Base-by-base conservation (phyloP, 305 asterid species). In the Solanum aculeatissimum region DNA sequence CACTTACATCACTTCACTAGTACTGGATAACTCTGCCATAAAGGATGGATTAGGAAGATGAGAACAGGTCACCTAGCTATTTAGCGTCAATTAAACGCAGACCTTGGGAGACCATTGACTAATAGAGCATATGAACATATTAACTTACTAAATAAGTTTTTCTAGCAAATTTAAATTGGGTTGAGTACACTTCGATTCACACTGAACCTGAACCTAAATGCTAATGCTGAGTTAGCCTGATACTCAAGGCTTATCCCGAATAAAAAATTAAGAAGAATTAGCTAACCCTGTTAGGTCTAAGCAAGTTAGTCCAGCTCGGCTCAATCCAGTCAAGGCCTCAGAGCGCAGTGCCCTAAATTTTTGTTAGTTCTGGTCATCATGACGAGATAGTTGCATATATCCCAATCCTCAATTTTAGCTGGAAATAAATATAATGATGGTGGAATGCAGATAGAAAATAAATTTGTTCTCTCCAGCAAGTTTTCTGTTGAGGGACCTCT, bases 401-500 rank as follows among this genome's bases (percentile, higher is more conserved):
- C 25, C 43, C n/a, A 1, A 49, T 49, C 82, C 43, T 63, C 62
- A 27, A 62, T 81, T 58, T 82, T 25, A 38, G 57, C 35, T 77
- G 58, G 42, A 63, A 60, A 63, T 55, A 63, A 75, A 77, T 38
- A 43, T 51, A 68, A 75, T 68, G 47, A 68, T 83, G 86, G 85
- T 87, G 83, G 42, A 83, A 51, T 87, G 91, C 97, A 95, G 99
- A 91, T 97, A 81, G 98, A 97, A 87, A 93, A 92, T 90, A 93
- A 88, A 75, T 86, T 97, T 83, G 87, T 81, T 51, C 86, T 97
- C 82, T 84, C 96, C 42, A 88, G 93, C 79, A 93, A 87, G 92
- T 89, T 97, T 86, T 82, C 97, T 6, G 91, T 97, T 9, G 99
- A 97, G 91, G 98, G 98, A 25, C 97, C 99, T 45, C 94, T 95